Conservation (phyloP, 2,329 filamentous ascomycete genomes). For the Fusarium robinianum region DNA sequence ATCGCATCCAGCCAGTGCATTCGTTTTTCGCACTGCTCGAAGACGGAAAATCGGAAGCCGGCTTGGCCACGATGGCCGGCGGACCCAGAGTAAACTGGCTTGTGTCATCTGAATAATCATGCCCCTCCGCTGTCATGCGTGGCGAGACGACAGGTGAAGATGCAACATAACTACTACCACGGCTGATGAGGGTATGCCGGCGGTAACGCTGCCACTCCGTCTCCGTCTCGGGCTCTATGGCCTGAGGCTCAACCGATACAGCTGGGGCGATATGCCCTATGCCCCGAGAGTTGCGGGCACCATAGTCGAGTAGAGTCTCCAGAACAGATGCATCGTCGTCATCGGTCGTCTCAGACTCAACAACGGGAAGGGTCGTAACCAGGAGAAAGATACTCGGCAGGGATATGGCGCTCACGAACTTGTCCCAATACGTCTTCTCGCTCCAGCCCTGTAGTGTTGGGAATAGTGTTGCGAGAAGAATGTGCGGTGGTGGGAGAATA, state of each 20-base stretch:
- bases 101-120: slow-evolving; percentile 27
- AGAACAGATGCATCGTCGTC: slow-evolving; percentile 35
- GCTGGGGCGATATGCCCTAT: slow-evolving; percentile 42
- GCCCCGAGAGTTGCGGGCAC: slow-evolving; percentile 30
- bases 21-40: slow-evolving; percentile 44
- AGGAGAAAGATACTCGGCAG: slow-evolving; percentile 90
- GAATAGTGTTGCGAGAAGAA: slow-evolving; percentile 76
- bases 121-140: slow-evolving; percentile 24
- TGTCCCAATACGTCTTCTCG: slow-evolving; percentile 84
- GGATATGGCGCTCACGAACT: slow-evolving; percentile 77
- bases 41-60: slow-evolving; percentile 41
- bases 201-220: slow-evolving; percentile 65
- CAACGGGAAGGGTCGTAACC: slow-evolving; percentile 87
- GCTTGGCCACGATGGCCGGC: slow-evolving; percentile 36
- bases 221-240: slow-evolving; percentile 53
- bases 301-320: slow-evolving; percentile 38
- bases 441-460: slow-evolving; percentile 84
- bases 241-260: slow-evolving; percentile 42
- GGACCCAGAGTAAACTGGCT: slow-evolving; percentile 26
- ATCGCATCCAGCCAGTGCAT: slow-evolving; percentile 78
- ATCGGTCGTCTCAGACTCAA: slow-evolving; percentile 70
- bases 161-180: slow-evolving; percentile 32
- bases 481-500: slow-evolving; percentile 71
- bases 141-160: slow-evolving; percentile 25
- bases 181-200: slow-evolving; percentile 46